Conservation (phyloP, 306 rosid species). For the Prunus persica region Prunus_persica_NCBIv2 NC_034015.1:14730501-14731000, state of each 20-base stretch:
- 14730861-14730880: conserved; percentile 9
- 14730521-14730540: neutral
- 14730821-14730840: conserved; percentile 1
- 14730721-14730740: conserved; percentile 88
- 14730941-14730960: neutral
- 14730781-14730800: neutral
- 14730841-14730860: neutral
- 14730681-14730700: conserved; percentile 98
- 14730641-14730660: conserved; percentile 98
- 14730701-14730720: conserved; percentile 92
- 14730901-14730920: neutral
- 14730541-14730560: conserved; percentile 20
- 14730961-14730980: neutral
- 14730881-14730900: neutral
- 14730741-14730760: conserved; percentile 15
- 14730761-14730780: conserved; percentile 4
- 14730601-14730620: conserved; percentile 99
- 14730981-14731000: neutral
- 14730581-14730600: conserved; percentile 98
- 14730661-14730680: conserved; percentile 97
- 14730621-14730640: conserved; percentile 94
- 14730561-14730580: conserved; percentile 96
- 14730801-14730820: neutral
- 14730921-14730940: neutral
- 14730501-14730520: neutral